Evolutionary conservation across 306 rosid genomes (phyloP), one percentile per base, ranked within the genome.

Genomic region (Cyclanthera cordifolia): DNA sequence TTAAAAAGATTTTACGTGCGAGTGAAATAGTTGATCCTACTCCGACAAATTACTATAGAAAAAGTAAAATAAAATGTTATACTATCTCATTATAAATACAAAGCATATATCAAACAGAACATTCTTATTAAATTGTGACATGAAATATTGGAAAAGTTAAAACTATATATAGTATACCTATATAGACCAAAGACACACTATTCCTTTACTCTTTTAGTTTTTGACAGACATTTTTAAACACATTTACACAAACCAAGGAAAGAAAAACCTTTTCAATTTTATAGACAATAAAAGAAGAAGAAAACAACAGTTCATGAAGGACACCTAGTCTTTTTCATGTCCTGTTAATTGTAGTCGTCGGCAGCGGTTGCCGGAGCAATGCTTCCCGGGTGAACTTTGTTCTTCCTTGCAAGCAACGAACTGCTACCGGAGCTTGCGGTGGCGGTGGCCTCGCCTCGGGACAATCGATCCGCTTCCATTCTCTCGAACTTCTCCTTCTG

Each of bases 331-430:
- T 13, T 8, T 8, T 13, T 65, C 70, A 39, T 63, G 51, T 63
- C 12, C 20, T 64, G 34, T 43, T 64, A 12, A 12, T 41, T 64
- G 51, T 41, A 37, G 68, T 49, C 37, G 50, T 61, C 17, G 49
- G 28, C 50, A 0, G 68, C 4, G 20, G 46, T 8, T 1, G 53
- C 14, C 6, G 53, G 52, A 21, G 30, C 74, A 53, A 54, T 37
- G 46, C 47, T 71, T 27, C 65, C 65, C 9, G 74, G 73, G 21
- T 69, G 73, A 37, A 69, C 59, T 53, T 51, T 69, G 32, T 51
- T 69, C 4, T 37, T 69, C 50, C 73, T 69, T 51, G 34, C 48
- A 28, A 69, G 19, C 20, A 66, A 66, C 6, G 73, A 51, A 10
- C 58, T 11, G 1, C 73, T 30, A 12, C 59, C 20, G 34, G 58